Base-by-base conservation (phyloP, 2,329 filamentous ascomycete genomes). In the Fusarium anguioides region DNA sequence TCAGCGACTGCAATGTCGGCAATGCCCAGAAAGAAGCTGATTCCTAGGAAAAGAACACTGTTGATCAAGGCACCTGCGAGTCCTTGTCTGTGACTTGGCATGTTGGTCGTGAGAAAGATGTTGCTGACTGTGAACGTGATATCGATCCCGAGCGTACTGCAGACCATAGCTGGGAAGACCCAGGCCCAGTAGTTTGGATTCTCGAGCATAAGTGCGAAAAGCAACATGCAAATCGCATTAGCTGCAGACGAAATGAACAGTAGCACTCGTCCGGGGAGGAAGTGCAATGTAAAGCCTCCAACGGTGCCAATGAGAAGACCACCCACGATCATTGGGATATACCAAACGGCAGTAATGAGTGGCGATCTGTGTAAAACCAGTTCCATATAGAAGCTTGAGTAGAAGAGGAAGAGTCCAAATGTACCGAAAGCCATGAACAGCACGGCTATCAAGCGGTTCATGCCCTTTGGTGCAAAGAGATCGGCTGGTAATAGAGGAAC, bases 121-220 rank as follows among this genome's bases (percentile, higher is more conserved):
- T 89, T 91, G 29, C 87, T 83, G 4, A 91, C 82, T 57, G 87
- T 91, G 76, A 87, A 91, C 8, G 85, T 86, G 41, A 91, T 83
- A 68, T 92, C 89, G 53, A 91, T 87, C 6, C 87, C 88, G 21
- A 90, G 77, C 0, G 89, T 91, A 15, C 82, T 84, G 57, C 84
- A 85, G 8, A 87, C 76, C 85, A 87, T 87, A 6, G 83, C 75
- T 0, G 88, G 87, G 66, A 91, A 89, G 5, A 89, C 82, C 73
- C 83, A 91, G 0, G 85, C 82, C 89, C 89, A 91, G 76, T 89
- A 87, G 58, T 80, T 84, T 0, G 81, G 83, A 4, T 81, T 78
- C 15, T 76, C 71, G 1, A 87, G 87, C 56, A 86, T 81, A 14
- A 88, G 72, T 14, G 86, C 86, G 59, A 89, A 87, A 9, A 89